Percentiles rank a stretch among this genome's conserved stretches.
phyloP scores from a whole-genome alignment of 345 rosid genomes.

The Eucalyptus cloeziana region DNA sequence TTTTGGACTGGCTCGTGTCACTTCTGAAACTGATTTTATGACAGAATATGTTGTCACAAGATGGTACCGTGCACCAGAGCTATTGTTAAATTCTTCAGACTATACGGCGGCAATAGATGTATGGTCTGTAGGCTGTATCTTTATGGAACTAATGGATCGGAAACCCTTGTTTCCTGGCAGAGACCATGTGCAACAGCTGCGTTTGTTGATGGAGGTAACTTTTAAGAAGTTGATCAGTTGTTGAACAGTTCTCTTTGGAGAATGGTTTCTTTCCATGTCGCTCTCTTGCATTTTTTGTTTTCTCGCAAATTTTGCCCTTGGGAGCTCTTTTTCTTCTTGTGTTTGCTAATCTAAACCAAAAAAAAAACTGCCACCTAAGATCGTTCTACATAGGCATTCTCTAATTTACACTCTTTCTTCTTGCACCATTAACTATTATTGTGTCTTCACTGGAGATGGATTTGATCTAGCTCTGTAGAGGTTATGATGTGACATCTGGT shows the following conservation, averaged over 20 bases:
- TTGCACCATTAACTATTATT: background rate
- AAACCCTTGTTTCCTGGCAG: slow-evolving; percentile 86
- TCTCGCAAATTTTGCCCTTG: background rate
- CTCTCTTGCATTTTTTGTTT: background rate
- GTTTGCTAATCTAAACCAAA: background rate
- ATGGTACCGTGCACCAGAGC: slow-evolving; percentile 98
- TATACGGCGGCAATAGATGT: slow-evolving; percentile 92
- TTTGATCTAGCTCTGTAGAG: background rate
- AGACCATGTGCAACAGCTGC: slow-evolving; percentile 81
- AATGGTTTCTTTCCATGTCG: background rate
- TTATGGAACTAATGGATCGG: slow-evolving; percentile 74
- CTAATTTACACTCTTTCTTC: background rate
- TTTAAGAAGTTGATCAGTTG: background rate
- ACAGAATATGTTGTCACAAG: slow-evolving; percentile 92
- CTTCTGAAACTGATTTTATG: slow-evolving; percentile 89
- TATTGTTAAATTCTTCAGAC: slow-evolving; percentile 62
- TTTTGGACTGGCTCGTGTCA: slow-evolving; percentile 84
- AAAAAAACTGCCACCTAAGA: background rate
- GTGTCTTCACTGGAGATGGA: background rate
- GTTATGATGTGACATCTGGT: background rate
- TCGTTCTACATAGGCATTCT: background rate
- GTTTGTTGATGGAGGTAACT: slow-evolving; percentile 73
- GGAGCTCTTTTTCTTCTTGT: background rate
- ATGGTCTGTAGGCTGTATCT: slow-evolving; percentile 97
- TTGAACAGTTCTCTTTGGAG: background rate